A percentile compares a stretch with the other conserved stretches of the same genome.
phyloP scores from a whole-genome alignment of 805 yeast genomes.

The Wickerhamomyces kurtzmanii region DNA sequence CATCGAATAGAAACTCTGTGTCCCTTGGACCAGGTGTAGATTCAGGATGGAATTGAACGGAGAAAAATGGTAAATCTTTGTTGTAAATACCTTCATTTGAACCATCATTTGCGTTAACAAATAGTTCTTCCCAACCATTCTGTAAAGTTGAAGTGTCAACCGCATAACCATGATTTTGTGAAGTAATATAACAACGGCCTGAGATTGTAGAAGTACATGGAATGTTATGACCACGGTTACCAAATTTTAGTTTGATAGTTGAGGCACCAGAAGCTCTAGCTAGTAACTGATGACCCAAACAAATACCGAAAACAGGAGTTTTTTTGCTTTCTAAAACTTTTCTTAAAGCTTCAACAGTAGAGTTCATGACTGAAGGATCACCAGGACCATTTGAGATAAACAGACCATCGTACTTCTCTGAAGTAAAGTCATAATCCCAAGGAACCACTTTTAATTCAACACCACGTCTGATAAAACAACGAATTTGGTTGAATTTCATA shows the following conservation, averaged over 20 bases:
- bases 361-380: conserved; percentile 84
- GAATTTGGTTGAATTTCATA: conserved; percentile 94
- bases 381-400: conserved; percentile 99
- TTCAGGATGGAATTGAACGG: conserved; percentile 99
- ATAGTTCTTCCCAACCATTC: conserved; percentile 85
- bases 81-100: conserved; percentile 98
- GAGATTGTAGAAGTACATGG: conserved; percentile 86
- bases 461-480: conserved; percentile 94
- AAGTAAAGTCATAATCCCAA: conserved; percentile 80
- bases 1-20: conserved; percentile 94
- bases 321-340: conserved; percentile 51
- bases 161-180: conserved; percentile 98
- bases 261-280: conserved; percentile 95
- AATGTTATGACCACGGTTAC: conserved; percentile 99
- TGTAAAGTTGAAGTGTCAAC: conserved; percentile 75
- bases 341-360: conserved; percentile 51
- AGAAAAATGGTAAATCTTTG: conserved; percentile 79
- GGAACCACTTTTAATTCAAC: conserved; percentile 95
- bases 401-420: conserved; percentile 86
- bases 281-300: conserved; percentile 94
- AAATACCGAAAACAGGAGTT: conserved; percentile 94
- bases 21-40: conserved; percentile 99
- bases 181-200: conserved; percentile 96
- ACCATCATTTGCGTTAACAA: conserved; percentile 92
- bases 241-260: conserved; percentile 86